Percentiles rank a stretch among this genome's conserved stretches.
Evolutionary conservation across 495 filamentous ascomycete species (phyloP).

Genomic region (Hypoxylon subgilvum): DNA sequence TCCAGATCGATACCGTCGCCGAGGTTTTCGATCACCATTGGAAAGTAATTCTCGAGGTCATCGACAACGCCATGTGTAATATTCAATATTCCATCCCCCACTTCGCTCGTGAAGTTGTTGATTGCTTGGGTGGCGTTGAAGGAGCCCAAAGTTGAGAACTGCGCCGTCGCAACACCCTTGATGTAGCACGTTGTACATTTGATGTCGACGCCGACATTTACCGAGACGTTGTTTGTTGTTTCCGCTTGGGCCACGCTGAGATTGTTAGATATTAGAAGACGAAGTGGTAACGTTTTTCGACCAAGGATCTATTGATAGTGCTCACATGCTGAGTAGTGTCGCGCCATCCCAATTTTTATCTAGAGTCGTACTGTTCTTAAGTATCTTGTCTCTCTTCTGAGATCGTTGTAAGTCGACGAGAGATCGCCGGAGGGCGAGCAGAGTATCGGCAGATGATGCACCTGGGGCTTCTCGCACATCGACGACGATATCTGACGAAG

Average conservation of each 20-base stretch:
- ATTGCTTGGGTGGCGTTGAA: conserved; percentile 50
- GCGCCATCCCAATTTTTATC: conserved; percentile 50
- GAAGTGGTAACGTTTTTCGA: not conserved
- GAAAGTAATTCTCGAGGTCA: conserved; percentile 39
- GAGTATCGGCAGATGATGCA: conserved; percentile 22
- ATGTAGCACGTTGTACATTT: conserved; percentile 59
- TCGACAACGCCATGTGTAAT: conserved; percentile 35
- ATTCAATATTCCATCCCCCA: conserved; percentile 42
- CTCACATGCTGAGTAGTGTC: conserved; percentile 44
- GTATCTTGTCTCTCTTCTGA: conserved; percentile 17
- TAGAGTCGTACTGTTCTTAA: conserved; percentile 48
- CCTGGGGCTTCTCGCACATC: conserved; percentile 19
- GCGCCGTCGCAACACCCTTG: conserved; percentile 52
- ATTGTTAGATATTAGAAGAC: conserved; percentile 1
- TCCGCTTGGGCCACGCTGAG: conserved; percentile 7
- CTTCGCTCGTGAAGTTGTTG: conserved; percentile 38
- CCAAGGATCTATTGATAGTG: not conserved
- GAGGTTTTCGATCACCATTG: conserved; percentile 16
- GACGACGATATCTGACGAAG: conserved; percentile 11
- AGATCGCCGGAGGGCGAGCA: conserved; percentile 21
- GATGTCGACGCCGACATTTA: conserved; percentile 45
- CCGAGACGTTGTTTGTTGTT: conserved; percentile 1
- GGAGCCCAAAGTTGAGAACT: conserved; percentile 46
- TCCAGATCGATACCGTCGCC: conserved; percentile 41
- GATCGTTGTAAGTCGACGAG: conserved; percentile 10